A percentile compares a stretch with the other conserved stretches of the same genome.
These are phyloP conservation scores for Cerrena zonata DNA, from an alignment of 1,284 basidiomycete genomes.

Conservation along the genomic window DNA sequence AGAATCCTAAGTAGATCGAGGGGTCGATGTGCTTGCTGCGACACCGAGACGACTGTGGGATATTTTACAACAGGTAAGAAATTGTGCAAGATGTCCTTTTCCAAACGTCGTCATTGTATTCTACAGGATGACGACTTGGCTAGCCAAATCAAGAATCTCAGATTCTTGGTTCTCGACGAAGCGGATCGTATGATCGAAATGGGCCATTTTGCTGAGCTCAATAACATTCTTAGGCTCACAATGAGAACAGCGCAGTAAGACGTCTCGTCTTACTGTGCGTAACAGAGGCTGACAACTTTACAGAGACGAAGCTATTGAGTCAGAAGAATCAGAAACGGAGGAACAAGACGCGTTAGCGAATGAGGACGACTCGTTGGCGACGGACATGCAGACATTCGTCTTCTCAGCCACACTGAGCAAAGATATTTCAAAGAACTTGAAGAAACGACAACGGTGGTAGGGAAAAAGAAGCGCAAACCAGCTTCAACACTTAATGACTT, in stretches of 20 bases:
- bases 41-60: slow-evolving; percentile 98
- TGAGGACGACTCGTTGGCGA: background rate
- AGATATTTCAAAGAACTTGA: slow-evolving; percentile 87
- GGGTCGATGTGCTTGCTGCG: slow-evolving; percentile 86
- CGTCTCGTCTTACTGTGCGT: slow-evolving; percentile 21
- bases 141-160: slow-evolving; percentile 56
- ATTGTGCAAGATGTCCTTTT: too few species aligned
- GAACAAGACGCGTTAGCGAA: background rate
- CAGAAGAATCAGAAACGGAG: slow-evolving; percentile 28
- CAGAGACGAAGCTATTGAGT: slow-evolving; percentile 37
- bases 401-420: slow-evolving; percentile 96
- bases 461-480: slow-evolving; percentile 44
- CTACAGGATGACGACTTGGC: slow-evolving; percentile 69
- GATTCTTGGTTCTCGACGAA: slow-evolving; percentile 93
- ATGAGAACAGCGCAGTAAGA: slow-evolving; percentile 60
- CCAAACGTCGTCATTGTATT: too few species aligned
- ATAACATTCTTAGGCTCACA: slow-evolving; percentile 87
- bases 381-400: slow-evolving; percentile 95
- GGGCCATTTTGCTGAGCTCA: slow-evolving; percentile 94
- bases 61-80: slow-evolving; percentile 65
- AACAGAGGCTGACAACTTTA: slow-evolving; percentile 1
- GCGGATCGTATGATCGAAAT: slow-evolving; percentile 98
- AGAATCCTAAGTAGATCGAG: slow-evolving; percentile 78
- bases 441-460: slow-evolving; percentile 47
- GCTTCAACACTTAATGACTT: slow-evolving; percentile 82